These are phyloP conservation scores for Trichocomaceae sp. DNA, from an alignment of 2,329 filamentous ascomycete species.

Conservation along the genomic window DNA sequence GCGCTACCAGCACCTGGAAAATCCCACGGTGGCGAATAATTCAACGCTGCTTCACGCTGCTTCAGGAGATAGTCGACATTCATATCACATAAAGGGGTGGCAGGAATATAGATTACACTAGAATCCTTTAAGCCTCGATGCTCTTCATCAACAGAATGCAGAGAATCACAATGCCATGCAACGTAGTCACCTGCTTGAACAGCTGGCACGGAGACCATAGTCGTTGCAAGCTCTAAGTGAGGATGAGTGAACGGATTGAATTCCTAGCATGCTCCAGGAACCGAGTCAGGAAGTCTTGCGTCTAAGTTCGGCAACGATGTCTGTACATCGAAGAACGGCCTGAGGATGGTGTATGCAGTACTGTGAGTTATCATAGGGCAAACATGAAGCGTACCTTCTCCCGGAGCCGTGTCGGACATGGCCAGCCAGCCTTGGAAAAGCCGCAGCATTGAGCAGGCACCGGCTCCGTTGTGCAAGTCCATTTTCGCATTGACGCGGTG, in stretches of 20 bases:
- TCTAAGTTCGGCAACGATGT: conserved; percentile 37
- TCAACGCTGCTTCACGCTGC: conserved; percentile 63
- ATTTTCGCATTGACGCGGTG: conserved; percentile 60
- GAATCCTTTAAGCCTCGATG: conserved; percentile 68
- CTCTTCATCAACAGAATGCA: conserved; percentile 76
- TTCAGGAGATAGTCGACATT: conserved; percentile 66
- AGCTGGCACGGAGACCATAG: conserved; percentile 65
- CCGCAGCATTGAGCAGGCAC: conserved; percentile 75
- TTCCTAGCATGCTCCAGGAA: conserved; percentile 62
- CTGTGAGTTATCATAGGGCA: conserved; percentile 70
- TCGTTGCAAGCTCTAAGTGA: conserved; percentile 58
- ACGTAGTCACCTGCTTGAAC: conserved; percentile 70
- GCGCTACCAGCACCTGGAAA: conserved; percentile 55
- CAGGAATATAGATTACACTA: conserved; percentile 82
- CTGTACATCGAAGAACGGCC: conserved; percentile 69
- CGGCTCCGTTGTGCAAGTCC: conserved; percentile 73
- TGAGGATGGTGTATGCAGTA: conserved; percentile 71
- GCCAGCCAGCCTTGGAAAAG: conserved; percentile 84
- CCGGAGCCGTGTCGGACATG: conserved; percentile 65
- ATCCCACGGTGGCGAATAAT: conserved; percentile 61
- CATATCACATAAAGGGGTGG: conserved; percentile 68
- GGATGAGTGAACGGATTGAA: conserved; percentile 60
- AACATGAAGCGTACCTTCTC: conserved; percentile 72
- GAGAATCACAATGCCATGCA: conserved; percentile 69
- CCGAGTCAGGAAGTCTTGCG: conserved; percentile 59